phyloP scores from a whole-genome alignment of 495 filamentous ascomycete genomes.

The Cercophora newfieldiana region DNA sequence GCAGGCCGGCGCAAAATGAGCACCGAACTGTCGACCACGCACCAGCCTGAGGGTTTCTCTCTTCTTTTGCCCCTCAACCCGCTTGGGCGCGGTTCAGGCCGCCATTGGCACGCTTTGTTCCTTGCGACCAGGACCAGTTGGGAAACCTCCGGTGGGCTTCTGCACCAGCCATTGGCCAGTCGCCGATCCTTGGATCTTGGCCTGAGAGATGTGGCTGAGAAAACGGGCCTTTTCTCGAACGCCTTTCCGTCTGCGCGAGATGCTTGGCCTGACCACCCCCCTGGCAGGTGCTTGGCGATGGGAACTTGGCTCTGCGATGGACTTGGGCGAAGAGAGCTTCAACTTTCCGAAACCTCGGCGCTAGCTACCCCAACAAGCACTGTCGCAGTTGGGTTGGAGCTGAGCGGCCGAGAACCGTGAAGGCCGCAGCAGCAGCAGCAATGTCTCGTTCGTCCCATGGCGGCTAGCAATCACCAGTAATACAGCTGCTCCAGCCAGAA shows the following conservation, averaged over 20 bases:
- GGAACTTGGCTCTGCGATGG: neutral
- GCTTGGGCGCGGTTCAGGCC: constrained; percentile 3
- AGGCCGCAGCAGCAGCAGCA: neutral
- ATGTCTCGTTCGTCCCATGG: neutral
- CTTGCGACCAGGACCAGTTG: constrained; percentile 2
- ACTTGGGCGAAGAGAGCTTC: neutral
- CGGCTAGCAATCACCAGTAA: neutral
- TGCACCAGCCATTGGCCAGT: constrained; percentile 1
- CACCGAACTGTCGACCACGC: neutral
- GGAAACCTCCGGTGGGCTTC: constrained; percentile 5
- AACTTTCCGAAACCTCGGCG: neutral
- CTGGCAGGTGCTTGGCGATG: neutral
- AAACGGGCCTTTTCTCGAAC: constrained; percentile 21
- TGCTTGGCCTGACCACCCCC: neutral
- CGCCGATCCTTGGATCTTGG: constrained; percentile 10
- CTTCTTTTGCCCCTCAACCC: neutral
- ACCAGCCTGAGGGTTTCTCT: neutral
- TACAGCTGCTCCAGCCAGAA: neutral
- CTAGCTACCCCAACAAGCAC: neutral
- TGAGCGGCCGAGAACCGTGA: neutral
- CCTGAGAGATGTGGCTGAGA: constrained; percentile 24
- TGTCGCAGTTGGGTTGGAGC: too few relatives aligned
- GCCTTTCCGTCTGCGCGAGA: neutral
- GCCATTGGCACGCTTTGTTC: constrained; percentile 7
- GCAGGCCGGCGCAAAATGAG: neutral